Base-by-base conservation (phyloP, 2,329 filamentous ascomycete genomes). In the Sporothrix dimorphospora region DNA sequence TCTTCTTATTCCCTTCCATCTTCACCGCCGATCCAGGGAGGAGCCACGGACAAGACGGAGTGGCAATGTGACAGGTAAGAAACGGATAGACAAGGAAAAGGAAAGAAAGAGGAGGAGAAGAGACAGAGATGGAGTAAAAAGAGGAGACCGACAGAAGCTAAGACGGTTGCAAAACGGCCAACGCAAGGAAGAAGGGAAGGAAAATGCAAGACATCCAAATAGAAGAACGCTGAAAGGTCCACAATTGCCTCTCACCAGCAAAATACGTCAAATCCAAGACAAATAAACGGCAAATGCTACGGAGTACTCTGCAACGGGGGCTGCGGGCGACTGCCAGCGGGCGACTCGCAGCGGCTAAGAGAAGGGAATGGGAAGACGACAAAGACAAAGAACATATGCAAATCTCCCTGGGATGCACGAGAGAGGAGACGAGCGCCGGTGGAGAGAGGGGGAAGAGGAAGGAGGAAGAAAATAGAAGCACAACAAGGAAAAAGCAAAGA, bases 1-100 rank as follows among this genome's bases (percentile, higher is more conserved):
- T 9, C 27, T 42, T 16, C 11, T 19, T 45, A 34, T 34, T 47
- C 12, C 24, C 19, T 40, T 53, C 24, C 65, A 21, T 49, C 66
- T 69, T 69, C 66, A 69, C 66, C 66, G 66, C 66, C 49, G 65
- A 67, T 67, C 65, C 47, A 69, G 47, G 66, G 45, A 53, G 47
- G 47, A 67, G 61, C 24, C 40, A 27, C 63, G 27, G 63, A 30
- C 27, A 21, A 11, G 49, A 16, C 47, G 49, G 66, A n/a, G 51
- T 30, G 34, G 51, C 49, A 69, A 59, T 69, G 66, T 69, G 67
- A 69, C 67, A 59, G 21, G 67, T 57, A 57, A 45, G 24, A 68
- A 69, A 55, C 6, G 27, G 66, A 45, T 34, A 16, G 34, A 42
- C 16, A 3, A 30, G n/a, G 42, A 45, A 24, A n/a, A 59, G 19